Evolutionary conservation across 805 yeast genomes (phyloP).

Genomic region (Candida hispaniensis): DNA sequence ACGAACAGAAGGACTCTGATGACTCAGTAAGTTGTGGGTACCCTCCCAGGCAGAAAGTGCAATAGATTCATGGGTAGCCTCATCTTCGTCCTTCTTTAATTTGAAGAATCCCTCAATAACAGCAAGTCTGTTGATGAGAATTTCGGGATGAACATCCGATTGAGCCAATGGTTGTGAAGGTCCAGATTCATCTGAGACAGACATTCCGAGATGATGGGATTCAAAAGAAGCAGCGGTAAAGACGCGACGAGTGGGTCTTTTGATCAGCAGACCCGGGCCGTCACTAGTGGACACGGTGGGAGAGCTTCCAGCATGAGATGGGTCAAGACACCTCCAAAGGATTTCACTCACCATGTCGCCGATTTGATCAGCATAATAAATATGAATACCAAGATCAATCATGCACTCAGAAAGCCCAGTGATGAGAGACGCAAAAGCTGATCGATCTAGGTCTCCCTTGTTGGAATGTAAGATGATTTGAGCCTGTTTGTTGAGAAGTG

Average conservation of each 20-base stretch:
- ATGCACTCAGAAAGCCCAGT: constrained; percentile 46
- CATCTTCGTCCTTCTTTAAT: constrained; percentile 14
- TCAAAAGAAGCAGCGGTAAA: constrained; percentile 2
- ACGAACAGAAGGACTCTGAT: constrained; percentile 21
- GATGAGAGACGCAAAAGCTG: constrained; percentile 26
- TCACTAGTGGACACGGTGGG: constrained; percentile 8
- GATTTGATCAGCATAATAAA: constrained; percentile 78
- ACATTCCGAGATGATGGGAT: constrained; percentile 1
- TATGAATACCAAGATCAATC: constrained; percentile 61
- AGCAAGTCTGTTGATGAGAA: constrained; percentile 4
- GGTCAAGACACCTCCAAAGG: constrained; percentile 24
- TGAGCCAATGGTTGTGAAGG: neutral
- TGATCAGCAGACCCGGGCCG: constrained; percentile 16
- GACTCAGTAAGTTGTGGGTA: constrained; percentile 25
- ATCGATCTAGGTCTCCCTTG: constrained; percentile 10
- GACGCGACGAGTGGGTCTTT: constrained; percentile 14
- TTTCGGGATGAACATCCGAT: constrained; percentile 1
- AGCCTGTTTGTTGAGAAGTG: constrained; percentile 26
- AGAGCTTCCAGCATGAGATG: constrained; percentile 6
- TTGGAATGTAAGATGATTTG: constrained; percentile 18
- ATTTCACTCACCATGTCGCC: constrained; percentile 71
- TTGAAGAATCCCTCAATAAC: constrained; percentile 20
- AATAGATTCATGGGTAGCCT: constrained; percentile 15
- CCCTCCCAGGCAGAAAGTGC: constrained; percentile 26
- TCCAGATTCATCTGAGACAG: constrained; percentile 12